Evolutionary conservation across 2,329 filamentous ascomycete species (phyloP).

Genomic region (Hypoxylon sp.): DNA sequence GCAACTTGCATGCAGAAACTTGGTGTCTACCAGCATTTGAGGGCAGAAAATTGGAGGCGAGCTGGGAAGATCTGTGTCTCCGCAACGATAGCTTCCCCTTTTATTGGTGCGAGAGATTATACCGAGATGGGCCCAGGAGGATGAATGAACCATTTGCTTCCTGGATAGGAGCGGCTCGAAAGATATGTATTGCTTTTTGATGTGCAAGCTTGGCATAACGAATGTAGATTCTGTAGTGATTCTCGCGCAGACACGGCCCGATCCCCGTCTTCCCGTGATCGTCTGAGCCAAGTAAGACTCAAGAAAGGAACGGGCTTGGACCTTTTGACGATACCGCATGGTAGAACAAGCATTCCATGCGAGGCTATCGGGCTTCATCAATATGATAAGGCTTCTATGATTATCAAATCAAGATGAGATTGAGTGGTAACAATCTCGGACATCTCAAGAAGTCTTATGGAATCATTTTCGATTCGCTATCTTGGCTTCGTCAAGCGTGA

Average conservation of each 20-base stretch:
- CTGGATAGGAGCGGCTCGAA: constrained; percentile 12
- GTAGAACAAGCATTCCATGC: constrained; percentile 28
- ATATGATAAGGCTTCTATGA: constrained; percentile 3
- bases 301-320: constrained; percentile 3
- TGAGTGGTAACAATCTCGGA: background rate
- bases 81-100: constrained; percentile 15
- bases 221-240: constrained; percentile 3
- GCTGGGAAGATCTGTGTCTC: constrained; percentile 22
- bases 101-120: constrained; percentile 52
- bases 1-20: constrained; percentile 6
- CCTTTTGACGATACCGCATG: constrained; percentile 18
- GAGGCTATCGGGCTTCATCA: constrained; percentile 24
- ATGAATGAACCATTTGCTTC: constrained; percentile 1
- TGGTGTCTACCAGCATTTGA: constrained; percentile 2
- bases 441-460: background rate
- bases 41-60: constrained; percentile 30
- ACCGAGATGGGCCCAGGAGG: constrained; percentile 35
- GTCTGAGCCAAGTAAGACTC: constrained; percentile 15
- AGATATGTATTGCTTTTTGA: constrained; percentile 2
- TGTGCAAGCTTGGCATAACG: constrained; percentile 18
- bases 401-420: background rate
- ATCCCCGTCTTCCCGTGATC: constrained; percentile 36
- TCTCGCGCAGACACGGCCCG: constrained; percentile 45
- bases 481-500: constrained; percentile 30
- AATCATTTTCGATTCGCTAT: constrained; percentile 29